Base-by-base conservation (phyloP, 1,139 yeast genomes). In the Candida labiduridarum region DNA sequence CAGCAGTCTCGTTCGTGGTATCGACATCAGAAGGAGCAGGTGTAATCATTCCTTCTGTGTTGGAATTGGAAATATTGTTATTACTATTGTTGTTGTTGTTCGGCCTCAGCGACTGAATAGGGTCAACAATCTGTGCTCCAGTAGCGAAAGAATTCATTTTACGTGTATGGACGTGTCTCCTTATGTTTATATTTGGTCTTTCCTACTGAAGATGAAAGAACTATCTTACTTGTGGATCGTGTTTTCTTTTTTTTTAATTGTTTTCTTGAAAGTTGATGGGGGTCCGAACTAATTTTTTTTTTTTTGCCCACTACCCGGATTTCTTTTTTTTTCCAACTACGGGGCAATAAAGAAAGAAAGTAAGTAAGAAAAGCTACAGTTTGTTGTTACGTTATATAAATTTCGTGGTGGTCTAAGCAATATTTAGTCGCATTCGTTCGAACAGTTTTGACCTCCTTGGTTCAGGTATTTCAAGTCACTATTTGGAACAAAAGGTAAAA, bases 11-110 rank as follows among this genome's bases (percentile, higher is more conserved):
- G n/a, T 34, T 34, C 3, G 34, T 14, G 25, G 16, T 25, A 33
- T 33, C 40, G n/a, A 22, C 22, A 34, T 43, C 33, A 1, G 40
- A 43, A n/a, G 46, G 25, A 33, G 30, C 40, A n/a, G 46, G 46
- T 2, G 44, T 40, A 16, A 41, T 33, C 19, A 43, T 43, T 22
- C 46, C 46, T 34, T 43, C 30, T 31, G 45, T 7, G 16, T 16
- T 12, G n/a, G 38, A 8, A 7, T 29, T 41, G 16, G 11, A n/a
- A 11, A 14, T 14, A 34, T 30, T 27, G 43, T n/a, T 10, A 34
- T 25, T 30, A 19, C 27, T 16, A 22, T 14, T 16, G 35, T 14
- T 15, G n/a, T 16, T 15, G 8, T 14, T 15, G 34, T 12, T 29
- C 25, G 41, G 8, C 10, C 9, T 11, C 16, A 12, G 11, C 8